Percentiles rank a stretch among this genome's conserved stretches.
phyloP scores from a whole-genome alignment of 176 grass and related monocot genomes.

The Oryza australiensis region DNA sequence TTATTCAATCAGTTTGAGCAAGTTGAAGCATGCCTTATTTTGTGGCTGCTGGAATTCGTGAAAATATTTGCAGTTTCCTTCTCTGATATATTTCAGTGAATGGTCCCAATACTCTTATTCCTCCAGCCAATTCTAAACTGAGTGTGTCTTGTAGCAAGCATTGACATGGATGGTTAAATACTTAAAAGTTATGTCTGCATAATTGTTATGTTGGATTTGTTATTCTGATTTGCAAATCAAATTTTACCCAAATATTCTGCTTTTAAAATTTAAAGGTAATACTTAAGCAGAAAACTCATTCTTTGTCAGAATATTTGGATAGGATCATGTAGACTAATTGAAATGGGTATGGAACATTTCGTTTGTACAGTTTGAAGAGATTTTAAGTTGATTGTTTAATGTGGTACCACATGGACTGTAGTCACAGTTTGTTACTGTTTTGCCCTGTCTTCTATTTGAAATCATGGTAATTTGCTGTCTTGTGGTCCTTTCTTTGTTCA shows the following conservation, averaged over 20 bases:
- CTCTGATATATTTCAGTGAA: background rate
- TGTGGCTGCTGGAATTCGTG: background rate
- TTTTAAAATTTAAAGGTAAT: background rate
- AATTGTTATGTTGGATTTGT: background rate
- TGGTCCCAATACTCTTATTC: background rate
- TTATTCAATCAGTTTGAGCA: background rate
- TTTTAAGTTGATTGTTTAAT: background rate
- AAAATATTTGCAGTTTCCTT: background rate
- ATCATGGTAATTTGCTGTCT: background rate
- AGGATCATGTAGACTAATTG: background rate
- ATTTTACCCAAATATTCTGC: background rate
- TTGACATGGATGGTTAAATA: too few relatives aligned
- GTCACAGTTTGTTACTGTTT: background rate
- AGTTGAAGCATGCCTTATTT: background rate
- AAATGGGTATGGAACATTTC: background rate
- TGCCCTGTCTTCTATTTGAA: background rate
- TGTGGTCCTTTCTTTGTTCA: slow-evolving; percentile 3
- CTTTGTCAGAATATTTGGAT: background rate
- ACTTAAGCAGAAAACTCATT: background rate
- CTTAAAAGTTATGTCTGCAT: background rate
- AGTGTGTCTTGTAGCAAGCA: too few relatives aligned
- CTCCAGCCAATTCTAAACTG: background rate
- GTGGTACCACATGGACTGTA: background rate
- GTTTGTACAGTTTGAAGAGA: background rate
- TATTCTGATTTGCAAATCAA: background rate